These are phyloP conservation scores for Plectranthus barbatus DNA, from an alignment of 257 asterid species.

Conservation along the genomic window DNA sequence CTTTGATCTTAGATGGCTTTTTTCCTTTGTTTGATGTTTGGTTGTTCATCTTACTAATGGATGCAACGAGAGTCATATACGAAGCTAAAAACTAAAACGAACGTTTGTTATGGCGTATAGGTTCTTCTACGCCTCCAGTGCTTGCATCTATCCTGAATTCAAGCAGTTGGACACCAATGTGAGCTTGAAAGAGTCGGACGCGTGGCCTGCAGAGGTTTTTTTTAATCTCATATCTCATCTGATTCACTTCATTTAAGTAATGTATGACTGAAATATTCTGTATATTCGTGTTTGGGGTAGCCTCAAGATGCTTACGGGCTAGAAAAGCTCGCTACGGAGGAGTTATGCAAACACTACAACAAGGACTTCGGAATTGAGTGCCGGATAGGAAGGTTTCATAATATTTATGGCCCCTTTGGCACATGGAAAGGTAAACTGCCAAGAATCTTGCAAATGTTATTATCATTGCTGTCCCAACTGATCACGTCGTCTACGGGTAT, in stretches of 20 bases:
- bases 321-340: slow-evolving; percentile 81
- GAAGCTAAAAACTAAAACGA: neutral
- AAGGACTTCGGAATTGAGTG: slow-evolving; percentile 87
- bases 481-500: neutral
- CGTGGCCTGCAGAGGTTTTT: slow-evolving; percentile 92
- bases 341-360: slow-evolving; percentile 78
- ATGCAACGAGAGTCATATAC: neutral
- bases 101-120: slow-evolving; percentile 21
- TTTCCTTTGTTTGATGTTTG: neutral
- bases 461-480: no score
- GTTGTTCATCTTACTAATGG: neutral
- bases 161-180: slow-evolving; percentile 82
- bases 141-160: slow-evolving; percentile 85
- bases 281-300: slow-evolving; percentile 19
- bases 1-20: no score
- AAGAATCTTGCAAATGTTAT: no score
- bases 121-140: slow-evolving; percentile 85
- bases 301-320: slow-evolving; percentile 93
- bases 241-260: neutral
- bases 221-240: slow-evolving; percentile 2
- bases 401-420: slow-evolving; percentile 90
- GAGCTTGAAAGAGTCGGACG: slow-evolving; percentile 87
- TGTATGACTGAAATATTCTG: neutral
- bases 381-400: slow-evolving; percentile 87
- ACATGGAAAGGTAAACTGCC: slow-evolving; percentile 76